Evolutionary conservation across 2,329 filamentous ascomycete species (phyloP).

Genomic region (Aspergillus eucalypticola): DNA sequence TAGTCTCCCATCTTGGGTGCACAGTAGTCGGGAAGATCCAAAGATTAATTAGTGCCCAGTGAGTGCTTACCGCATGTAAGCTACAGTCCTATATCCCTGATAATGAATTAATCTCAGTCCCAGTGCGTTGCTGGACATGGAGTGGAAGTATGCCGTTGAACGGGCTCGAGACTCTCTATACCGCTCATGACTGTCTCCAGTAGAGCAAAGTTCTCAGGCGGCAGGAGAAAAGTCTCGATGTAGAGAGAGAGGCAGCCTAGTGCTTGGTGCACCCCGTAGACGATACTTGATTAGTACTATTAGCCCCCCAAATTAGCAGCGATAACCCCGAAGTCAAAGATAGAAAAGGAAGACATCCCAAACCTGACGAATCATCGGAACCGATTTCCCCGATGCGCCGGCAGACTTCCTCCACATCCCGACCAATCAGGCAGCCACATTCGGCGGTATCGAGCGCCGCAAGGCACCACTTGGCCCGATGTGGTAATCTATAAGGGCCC

Average conservation of each 20-base stretch:
- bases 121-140: background rate
- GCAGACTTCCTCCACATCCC: background rate
- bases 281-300: background rate
- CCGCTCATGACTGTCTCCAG: too few relatives aligned
- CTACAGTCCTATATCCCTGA: background rate
- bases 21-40: background rate
- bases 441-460: background rate
- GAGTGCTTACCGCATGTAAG: background rate
- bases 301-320: background rate
- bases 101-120: background rate
- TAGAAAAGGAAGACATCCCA: background rate
- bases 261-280: too few relatives aligned
- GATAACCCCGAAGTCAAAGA: constrained; percentile 1
- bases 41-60: background rate
- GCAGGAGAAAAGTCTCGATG: too few relatives aligned
- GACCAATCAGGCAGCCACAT: background rate
- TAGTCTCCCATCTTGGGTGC: too few relatives aligned
- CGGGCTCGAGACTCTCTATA: too few relatives aligned
- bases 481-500: background rate
- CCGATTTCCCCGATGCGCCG: background rate
- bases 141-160: too few relatives aligned
- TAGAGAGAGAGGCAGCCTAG: too few relatives aligned
- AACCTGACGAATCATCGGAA: constrained; percentile 13
- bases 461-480: background rate
- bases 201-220: too few relatives aligned